Conservation (phyloP, 2,329 filamentous ascomycete genomes). For the Diplodia seriata region DNA sequence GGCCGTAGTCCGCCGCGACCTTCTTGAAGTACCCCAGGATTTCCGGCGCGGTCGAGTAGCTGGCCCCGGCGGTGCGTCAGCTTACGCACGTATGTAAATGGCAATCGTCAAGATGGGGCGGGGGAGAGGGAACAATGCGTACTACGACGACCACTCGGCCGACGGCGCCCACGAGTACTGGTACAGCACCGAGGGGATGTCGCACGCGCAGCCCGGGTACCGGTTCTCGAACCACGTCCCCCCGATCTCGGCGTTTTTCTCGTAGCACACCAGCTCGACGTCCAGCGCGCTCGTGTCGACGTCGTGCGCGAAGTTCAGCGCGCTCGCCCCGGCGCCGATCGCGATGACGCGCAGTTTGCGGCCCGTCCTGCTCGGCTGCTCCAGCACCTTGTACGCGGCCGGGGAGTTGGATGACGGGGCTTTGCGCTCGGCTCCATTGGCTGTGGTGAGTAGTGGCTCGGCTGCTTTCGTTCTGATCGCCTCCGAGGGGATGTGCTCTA, state of each 20-base stretch:
- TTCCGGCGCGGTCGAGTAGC: not conserved
- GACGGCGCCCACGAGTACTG: constrained; percentile 8
- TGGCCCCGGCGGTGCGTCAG: constrained; percentile 34
- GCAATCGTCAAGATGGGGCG: no score
- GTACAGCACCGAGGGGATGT: constrained; percentile 40
- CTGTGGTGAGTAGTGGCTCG: not conserved
- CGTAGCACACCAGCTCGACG: constrained; percentile 57
- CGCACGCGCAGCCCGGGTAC: constrained; percentile 53
- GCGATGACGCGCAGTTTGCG: constrained; percentile 36
- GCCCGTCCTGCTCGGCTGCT: not conserved
- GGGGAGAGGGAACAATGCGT: not conserved
- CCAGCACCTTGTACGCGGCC: not conserved
- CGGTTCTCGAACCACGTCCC: constrained; percentile 56
- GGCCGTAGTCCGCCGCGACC: not conserved
- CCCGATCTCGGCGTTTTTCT: constrained; percentile 55
- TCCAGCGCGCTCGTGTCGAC: constrained; percentile 38
- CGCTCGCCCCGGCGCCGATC: constrained; percentile 46
- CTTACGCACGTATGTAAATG: no score
- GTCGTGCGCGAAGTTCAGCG: constrained; percentile 48
- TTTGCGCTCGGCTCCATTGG: not conserved
- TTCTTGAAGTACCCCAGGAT: constrained; percentile 15
- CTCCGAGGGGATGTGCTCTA: not conserved
- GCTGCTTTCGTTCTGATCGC: not conserved
- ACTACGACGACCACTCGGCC: constrained; percentile 1
- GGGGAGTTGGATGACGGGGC: not conserved